Evolutionary conservation across 352 stramenopile genomes (phyloP).

Genomic region (Pythium scleroteichum): DNA sequence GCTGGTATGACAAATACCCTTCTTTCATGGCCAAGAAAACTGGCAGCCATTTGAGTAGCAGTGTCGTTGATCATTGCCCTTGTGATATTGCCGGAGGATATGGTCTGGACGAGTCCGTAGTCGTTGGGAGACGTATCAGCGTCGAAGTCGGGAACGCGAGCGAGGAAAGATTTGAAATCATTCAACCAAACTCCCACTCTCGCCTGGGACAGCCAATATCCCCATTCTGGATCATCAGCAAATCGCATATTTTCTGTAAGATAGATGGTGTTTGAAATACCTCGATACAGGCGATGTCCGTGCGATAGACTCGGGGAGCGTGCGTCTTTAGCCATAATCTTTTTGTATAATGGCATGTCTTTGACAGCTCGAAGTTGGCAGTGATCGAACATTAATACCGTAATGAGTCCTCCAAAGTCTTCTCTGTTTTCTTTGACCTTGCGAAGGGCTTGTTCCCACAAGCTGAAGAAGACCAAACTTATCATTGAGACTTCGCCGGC

Average conservation of each 20-base stretch:
- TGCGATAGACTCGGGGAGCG: no score
- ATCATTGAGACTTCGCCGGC: slow-evolving; percentile 26
- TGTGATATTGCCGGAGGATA: no score
- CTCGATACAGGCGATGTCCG: slow-evolving; percentile 24
- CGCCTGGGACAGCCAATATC: slow-evolving; percentile 11
- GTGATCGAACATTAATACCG: slow-evolving; percentile 24
- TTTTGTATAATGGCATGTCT: slow-evolving; percentile 10
- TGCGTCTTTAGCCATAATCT: background rate
- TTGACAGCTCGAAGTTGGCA: slow-evolving; percentile 14
- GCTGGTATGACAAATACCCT: background rate
- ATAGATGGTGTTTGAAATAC: slow-evolving; percentile 20
- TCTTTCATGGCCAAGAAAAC: background rate
- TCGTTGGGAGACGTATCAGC: no score
- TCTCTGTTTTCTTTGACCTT: slow-evolving; percentile 13
- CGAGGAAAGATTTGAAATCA: slow-evolving; percentile 3
- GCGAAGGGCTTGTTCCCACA: slow-evolving; percentile 27
- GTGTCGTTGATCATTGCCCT: no score
- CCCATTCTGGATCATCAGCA: slow-evolving; percentile 14
- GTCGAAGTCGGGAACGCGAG: background rate
- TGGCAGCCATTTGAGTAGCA: no score
- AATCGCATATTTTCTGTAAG: slow-evolving; percentile 28
- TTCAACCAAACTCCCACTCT: slow-evolving; percentile 4
- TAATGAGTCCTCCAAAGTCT: slow-evolving; percentile 11
- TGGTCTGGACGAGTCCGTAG: no score
- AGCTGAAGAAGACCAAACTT: slow-evolving; percentile 21